Percentiles rank a stretch among this genome's conserved stretches.
phyloP scores from a whole-genome alignment of 306 rosid genomes.

The Arachis hypogaea region DNA sequence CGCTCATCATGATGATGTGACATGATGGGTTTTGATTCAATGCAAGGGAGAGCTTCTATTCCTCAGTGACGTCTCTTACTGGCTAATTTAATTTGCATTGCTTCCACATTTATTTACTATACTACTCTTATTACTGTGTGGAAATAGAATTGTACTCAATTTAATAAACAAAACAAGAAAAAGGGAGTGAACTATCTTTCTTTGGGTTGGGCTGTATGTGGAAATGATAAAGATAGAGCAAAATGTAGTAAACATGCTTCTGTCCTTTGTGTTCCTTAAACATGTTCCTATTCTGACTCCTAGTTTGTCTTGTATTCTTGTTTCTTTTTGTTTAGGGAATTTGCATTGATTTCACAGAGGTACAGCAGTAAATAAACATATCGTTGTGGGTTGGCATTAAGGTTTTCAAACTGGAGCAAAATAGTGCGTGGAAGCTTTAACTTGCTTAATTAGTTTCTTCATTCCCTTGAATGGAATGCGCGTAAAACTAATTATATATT shows the following conservation, averaged over 20 bases:
- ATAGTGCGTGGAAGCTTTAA: slow-evolving; percentile 36
- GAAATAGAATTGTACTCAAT: too few species aligned
- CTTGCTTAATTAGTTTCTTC: slow-evolving; percentile 11
- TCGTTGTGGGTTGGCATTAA: slow-evolving; percentile 33
- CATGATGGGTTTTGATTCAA: slow-evolving; percentile 41
- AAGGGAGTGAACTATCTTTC: slow-evolving; percentile 1
- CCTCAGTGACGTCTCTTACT: slow-evolving; percentile 19
- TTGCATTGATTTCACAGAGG: slow-evolving; percentile 63
- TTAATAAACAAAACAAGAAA: neutral
- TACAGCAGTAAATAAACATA: slow-evolving; percentile 31
- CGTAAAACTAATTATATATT: slow-evolving; percentile 21
- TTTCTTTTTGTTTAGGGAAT: slow-evolving; percentile 62
- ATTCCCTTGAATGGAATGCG: slow-evolving; percentile 14
- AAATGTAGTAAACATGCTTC: slow-evolving; percentile 31
- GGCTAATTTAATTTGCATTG: neutral
- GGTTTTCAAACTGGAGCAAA: slow-evolving; percentile 36
- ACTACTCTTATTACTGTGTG: too few species aligned
- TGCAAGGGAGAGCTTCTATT: slow-evolving; percentile 31
- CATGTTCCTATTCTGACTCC: slow-evolving; percentile 53
- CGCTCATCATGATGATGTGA: slow-evolving; percentile 33
- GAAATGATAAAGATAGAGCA: slow-evolving; percentile 3
- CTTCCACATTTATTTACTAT: neutral
- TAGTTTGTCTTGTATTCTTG: slow-evolving; percentile 67
- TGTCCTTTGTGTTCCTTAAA: slow-evolving; percentile 31
- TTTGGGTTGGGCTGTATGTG: slow-evolving; percentile 35